These are phyloP conservation scores for Inga oerstediana DNA, from an alignment of 306 rosid genomes.

Conservation along the genomic window DNA sequence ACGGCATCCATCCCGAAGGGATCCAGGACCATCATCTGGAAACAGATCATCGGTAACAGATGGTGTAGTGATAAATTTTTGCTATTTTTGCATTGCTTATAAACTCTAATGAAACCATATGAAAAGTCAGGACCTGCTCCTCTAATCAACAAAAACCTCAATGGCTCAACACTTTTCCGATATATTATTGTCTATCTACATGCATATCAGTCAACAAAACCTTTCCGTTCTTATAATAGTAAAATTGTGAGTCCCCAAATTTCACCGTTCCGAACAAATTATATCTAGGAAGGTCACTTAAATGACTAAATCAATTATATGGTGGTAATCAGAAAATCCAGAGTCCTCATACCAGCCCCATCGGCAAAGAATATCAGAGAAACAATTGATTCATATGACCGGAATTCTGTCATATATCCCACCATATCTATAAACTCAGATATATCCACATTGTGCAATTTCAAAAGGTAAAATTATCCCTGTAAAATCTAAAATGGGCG, in stretches of 20 bases:
- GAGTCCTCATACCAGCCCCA: background rate
- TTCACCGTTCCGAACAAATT: background rate
- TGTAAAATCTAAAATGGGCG: too few species aligned
- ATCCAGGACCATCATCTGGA: constrained; percentile 81
- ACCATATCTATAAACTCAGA: background rate
- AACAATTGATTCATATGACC: background rate
- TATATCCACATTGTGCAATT: background rate
- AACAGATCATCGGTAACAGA: background rate
- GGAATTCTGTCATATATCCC: background rate
- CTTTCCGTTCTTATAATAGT: background rate
- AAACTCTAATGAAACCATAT: background rate
- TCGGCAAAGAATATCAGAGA: background rate
- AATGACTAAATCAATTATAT: background rate
- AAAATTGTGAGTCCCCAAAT: background rate
- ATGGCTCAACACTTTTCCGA: background rate
- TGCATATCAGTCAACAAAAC: background rate
- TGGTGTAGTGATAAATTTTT: background rate
- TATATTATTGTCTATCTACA: background rate
- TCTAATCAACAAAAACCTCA: background rate
- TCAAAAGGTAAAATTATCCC: background rate
- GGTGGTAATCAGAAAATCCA: background rate
- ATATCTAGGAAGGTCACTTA: background rate
- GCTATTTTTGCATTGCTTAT: background rate
- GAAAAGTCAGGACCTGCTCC: background rate
- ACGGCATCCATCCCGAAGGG: constrained; percentile 78